These are phyloP conservation scores for Lentithecium fluviatile DNA, from an alignment of 495 filamentous ascomycete species.

Conservation along the genomic window DNA sequence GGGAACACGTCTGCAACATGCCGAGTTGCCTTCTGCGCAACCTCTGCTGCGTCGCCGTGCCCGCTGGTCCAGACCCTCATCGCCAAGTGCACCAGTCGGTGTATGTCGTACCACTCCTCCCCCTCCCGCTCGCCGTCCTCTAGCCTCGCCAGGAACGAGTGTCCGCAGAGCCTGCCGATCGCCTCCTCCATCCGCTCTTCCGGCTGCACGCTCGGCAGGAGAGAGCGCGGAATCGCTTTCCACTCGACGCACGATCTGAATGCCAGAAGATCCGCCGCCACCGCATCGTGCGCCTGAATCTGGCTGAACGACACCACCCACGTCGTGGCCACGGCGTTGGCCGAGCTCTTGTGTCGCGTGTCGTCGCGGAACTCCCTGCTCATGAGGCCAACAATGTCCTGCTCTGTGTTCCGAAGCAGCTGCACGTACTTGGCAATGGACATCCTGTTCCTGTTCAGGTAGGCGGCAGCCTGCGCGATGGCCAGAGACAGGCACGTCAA, in stretches of 20 bases:
- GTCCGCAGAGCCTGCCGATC: constrained; percentile 35
- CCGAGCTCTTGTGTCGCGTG: constrained; percentile 24
- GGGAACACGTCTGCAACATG: constrained; percentile 35
- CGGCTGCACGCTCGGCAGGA: constrained; percentile 32
- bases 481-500: constrained; percentile 37
- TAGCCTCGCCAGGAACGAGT: constrained; percentile 28
- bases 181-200: constrained; percentile 31
- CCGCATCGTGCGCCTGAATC: constrained; percentile 17
- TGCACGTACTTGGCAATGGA: constrained; percentile 33
- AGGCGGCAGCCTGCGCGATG: constrained; percentile 39
- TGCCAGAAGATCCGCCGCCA: constrained; percentile 32
- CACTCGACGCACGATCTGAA: constrained; percentile 39
- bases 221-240: constrained; percentile 41
- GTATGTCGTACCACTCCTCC: constrained; percentile 32
- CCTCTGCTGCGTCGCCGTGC: background rate
- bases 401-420: constrained; percentile 31
- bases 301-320: constrained; percentile 36
- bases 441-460: constrained; percentile 33
- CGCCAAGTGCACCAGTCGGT: constrained; percentile 39
- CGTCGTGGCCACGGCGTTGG: constrained; percentile 36
- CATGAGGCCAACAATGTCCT: constrained; percentile 34
- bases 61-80: constrained; percentile 42
- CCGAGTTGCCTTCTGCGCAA: constrained; percentile 19
- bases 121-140: background rate
- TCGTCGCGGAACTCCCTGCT: constrained; percentile 36